Percentiles rank a stretch among this genome's conserved stretches.
Evolutionary conservation across 1,284 basidiomycete species (phyloP).

Genomic region (Vanrija humicola): DNA sequence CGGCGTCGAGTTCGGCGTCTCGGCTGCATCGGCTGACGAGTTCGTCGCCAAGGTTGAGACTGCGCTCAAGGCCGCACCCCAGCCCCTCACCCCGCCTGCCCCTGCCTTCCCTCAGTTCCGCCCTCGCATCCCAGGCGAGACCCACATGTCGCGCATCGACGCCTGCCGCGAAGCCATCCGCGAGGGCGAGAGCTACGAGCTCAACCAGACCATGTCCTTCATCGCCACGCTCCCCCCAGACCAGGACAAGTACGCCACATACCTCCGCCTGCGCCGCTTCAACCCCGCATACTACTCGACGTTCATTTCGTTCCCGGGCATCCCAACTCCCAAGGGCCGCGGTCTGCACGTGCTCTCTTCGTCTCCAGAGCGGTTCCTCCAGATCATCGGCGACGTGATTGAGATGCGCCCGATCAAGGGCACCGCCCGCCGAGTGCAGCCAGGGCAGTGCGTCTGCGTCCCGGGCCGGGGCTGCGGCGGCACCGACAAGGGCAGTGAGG

Average conservation of each 20-base stretch:
- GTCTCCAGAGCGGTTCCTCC: constrained; percentile 90
- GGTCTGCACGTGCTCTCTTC: constrained; percentile 66
- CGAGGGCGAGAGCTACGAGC: constrained; percentile 90
- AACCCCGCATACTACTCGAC: constrained; percentile 93
- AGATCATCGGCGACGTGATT: constrained; percentile 55
- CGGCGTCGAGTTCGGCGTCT: constrained; percentile 32
- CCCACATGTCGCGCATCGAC: constrained; percentile 70
- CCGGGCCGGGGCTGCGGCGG: constrained; percentile 27
- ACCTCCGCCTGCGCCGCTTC: constrained; percentile 60
- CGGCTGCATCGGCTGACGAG: constrained; percentile 18
- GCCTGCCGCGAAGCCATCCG: constrained; percentile 71
- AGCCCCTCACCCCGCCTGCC: constrained; percentile 3
- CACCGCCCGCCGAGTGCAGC: constrained; percentile 53
- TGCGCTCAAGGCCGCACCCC: constrained; percentile 5
- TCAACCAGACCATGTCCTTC: constrained; percentile 81
- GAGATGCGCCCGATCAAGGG: constrained; percentile 97
- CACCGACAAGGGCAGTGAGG: constrained; percentile 20
- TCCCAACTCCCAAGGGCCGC: constrained; percentile 49
- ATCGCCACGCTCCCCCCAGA: constrained; percentile 42
- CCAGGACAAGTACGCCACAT: constrained; percentile 34
- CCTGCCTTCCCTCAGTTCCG: constrained; percentile 32
- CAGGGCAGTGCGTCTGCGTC: constrained; percentile 39
- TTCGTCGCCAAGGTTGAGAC: constrained; percentile 10
- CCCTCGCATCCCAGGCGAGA: constrained; percentile 40
- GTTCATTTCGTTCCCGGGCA: constrained; percentile 63